phyloP scores from a whole-genome alignment of 225 moss, liverwort and hornwort species.

The Thuidium tamariscinum region DNA sequence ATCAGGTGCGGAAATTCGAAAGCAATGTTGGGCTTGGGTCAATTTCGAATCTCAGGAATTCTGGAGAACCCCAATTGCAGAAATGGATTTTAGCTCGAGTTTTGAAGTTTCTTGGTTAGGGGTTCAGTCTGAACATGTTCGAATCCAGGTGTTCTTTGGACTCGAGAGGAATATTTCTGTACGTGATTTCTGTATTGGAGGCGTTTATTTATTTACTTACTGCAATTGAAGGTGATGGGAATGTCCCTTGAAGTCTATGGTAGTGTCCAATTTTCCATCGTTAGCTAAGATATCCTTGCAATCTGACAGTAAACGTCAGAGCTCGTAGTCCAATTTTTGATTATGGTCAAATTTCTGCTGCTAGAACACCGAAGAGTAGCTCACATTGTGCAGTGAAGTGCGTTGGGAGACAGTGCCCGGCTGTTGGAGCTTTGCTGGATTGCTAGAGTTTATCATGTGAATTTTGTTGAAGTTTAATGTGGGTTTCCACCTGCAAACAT shows the following conservation, averaged over 20 bases:
- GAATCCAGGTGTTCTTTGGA: neutral
- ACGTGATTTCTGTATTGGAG: neutral
- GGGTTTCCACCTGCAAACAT: neutral
- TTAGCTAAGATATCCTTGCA: neutral
- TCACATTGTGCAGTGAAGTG: neutral
- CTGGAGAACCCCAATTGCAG: neutral
- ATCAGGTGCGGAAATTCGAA: conserved; percentile 36
- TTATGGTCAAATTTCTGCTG: neutral
- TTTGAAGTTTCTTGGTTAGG: neutral
- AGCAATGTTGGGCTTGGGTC: neutral
- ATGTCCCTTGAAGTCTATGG: neutral
- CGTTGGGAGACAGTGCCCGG: neutral
- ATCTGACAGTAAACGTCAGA: neutral
- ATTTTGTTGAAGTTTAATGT: neutral
- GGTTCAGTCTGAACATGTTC: neutral
- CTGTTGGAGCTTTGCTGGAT: neutral
- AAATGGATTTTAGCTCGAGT: neutral
- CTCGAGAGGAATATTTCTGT: neutral
- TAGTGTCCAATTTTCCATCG: neutral
- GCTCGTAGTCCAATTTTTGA: neutral
- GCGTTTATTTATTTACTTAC: neutral
- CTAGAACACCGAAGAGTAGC: neutral
- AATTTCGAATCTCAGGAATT: neutral
- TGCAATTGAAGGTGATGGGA: neutral
- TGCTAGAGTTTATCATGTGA: neutral